Conservation (phyloP, 2,329 filamentous ascomycete species). For the Paracamarosporium sp. region DNA sequence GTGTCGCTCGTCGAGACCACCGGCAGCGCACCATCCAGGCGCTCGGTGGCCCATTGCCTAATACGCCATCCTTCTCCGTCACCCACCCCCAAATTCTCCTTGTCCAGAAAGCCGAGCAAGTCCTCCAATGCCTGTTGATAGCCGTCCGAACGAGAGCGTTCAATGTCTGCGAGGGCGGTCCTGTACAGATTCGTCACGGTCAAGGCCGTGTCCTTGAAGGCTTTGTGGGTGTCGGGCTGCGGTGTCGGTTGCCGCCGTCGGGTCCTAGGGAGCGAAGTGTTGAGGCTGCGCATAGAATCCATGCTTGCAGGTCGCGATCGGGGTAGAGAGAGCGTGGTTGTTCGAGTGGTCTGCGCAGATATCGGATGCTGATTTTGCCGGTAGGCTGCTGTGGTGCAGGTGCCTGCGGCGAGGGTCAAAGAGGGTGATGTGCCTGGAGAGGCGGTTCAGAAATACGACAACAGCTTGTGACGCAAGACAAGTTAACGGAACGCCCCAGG, state of each 20-base stretch:
- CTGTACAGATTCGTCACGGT: slow-evolving; percentile 98
- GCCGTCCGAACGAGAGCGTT: slow-evolving; percentile 77
- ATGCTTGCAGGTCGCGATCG: slow-evolving; percentile 22
- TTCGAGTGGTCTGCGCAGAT: not conserved
- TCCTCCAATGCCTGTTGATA: slow-evolving; percentile 96
- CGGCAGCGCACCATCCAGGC: slow-evolving; percentile 68
- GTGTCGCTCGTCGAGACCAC: slow-evolving; percentile 65
- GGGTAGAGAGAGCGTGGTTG: not conserved
- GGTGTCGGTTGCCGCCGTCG: slow-evolving; percentile 32
- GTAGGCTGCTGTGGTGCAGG: not conserved
- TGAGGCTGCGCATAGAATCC: slow-evolving; percentile 52
- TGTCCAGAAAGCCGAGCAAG: slow-evolving; percentile 83
- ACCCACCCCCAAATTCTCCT: slow-evolving; percentile 75
- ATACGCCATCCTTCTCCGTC: slow-evolving; percentile 79
- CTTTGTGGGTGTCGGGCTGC: slow-evolving; percentile 71
- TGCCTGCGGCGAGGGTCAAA: not conserved
- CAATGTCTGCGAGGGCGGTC: slow-evolving; percentile 79
- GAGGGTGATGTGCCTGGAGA: not conserved
- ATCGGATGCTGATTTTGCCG: slow-evolving; percentile 1
- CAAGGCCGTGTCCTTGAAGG: slow-evolving; percentile 90
- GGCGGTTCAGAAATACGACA: not conserved
- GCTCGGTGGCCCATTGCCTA: slow-evolving; percentile 72
- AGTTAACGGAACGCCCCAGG: not conserved
- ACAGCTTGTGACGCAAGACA: not conserved
- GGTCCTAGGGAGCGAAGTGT: slow-evolving; percentile 47